Evolutionary conservation across 768 basidiomycete species (phyloP), one percentile per base, ranked within the genome.

Genomic region (Macrolepiota dolichaula): DNA sequence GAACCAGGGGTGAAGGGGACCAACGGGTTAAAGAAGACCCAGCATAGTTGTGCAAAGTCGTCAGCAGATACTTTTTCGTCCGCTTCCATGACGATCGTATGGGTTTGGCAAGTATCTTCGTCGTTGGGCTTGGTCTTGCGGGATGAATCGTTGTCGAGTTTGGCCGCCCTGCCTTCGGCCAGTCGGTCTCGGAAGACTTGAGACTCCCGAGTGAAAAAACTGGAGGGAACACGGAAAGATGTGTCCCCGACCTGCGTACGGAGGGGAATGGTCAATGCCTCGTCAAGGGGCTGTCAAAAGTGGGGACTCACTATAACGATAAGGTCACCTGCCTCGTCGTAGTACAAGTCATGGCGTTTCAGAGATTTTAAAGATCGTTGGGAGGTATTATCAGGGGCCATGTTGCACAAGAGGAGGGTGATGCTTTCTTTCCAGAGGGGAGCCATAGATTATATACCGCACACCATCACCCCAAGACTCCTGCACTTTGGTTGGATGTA

Each of bases 1-100:
- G n/a, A n/a, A n/a, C n/a, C 6, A 4, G 17, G 19, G 19, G 22
- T 22, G 19, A 56, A 54, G 54, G 19, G 44, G 59, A 74, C 76
- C 62, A 64, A 83, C 81, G 74, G 74, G 47, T 84, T 83, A 22
- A 83, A 85, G 64, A 84, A 83, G 0, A 87, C 77, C 84, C 83
- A 85, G 0, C 86, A 66, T 0, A 87, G 76, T 1, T 73, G 72
- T 6, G 77, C 76, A 57, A 83, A 79, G 10, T 80, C 79, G 3
- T 67, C 69, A 0, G 73, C 67, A 1, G 65, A 68, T 3, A 81
- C 76, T 1, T 78, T 73, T 5, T 80, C 74, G 3, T 49, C 10
- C 0, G 52, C 25, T 13, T 54, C 27, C 3, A 88, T 71, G 0
- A 73, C 69, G 19, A 80, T 72, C 0, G 80, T 75, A 5, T 70